Conservation (phyloP, 768 basidiomycete species). For the Phaeolepiota aurea region DNA sequence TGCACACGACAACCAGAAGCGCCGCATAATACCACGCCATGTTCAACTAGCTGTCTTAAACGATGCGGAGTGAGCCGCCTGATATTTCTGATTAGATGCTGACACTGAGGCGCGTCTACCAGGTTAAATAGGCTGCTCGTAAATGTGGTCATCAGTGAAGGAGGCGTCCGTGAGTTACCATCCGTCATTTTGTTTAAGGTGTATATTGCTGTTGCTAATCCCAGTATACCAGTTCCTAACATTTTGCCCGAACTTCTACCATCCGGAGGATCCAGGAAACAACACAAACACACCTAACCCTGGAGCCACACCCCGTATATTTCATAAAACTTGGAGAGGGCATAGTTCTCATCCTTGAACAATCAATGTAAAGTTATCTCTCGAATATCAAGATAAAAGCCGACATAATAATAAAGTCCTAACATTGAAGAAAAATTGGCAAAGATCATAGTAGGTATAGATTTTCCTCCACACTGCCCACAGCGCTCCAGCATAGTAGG, state of each 20-base stretch:
- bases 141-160: slow-evolving; percentile 64
- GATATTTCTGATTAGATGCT: background rate
- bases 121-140: slow-evolving; percentile 52
- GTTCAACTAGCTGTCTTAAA: slow-evolving; percentile 74
- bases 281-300: too few species aligned
- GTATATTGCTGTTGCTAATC: too few species aligned
- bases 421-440: too few species aligned
- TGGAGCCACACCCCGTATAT: too few species aligned
- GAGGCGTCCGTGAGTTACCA: slow-evolving; percentile 64
- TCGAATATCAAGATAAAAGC: slow-evolving; percentile 1
- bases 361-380: too few species aligned
- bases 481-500: too few species aligned
- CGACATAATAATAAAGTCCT: too few species aligned
- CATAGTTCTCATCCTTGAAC: too few species aligned
- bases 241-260: slow-evolving; percentile 13
- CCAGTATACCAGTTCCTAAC: slow-evolving; percentile 14
- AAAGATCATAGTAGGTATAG: too few species aligned
- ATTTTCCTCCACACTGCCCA: too few species aligned
- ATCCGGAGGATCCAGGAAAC: background rate
- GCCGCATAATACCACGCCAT: slow-evolving; percentile 78
- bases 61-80: slow-evolving; percentile 51
- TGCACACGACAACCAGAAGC: slow-evolving; percentile 76
- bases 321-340: too few species aligned
- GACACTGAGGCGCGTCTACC: too few species aligned
- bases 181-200: slow-evolving; percentile 14